These are phyloP conservation scores for Aspergillus persii DNA, from an alignment of 2,329 filamentous ascomycete genomes.

Conservation along the genomic window DNA sequence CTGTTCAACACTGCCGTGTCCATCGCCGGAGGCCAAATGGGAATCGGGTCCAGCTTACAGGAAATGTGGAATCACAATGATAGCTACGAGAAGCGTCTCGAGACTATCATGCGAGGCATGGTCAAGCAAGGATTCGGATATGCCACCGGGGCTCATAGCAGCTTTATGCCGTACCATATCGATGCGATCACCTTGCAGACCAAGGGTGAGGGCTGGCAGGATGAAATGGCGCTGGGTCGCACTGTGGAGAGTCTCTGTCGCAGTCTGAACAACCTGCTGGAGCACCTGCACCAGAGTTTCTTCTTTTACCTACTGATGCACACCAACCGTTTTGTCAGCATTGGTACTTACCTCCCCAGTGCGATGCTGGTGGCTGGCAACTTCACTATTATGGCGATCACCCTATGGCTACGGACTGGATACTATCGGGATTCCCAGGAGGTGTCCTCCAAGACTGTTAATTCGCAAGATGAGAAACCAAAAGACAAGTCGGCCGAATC, in stretches of 20 bases:
- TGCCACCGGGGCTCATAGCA: conserved; percentile 86
- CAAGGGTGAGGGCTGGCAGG: conserved; percentile 88
- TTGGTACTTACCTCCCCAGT: conserved; percentile 92
- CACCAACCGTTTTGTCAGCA: conserved; percentile 89
- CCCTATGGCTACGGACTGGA: conserved; percentile 89
- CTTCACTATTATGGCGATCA: conserved; percentile 93
- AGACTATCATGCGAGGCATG: conserved; percentile 91
- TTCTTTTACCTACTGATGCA: conserved; percentile 98
- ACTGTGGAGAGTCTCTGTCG: conserved; percentile 87
- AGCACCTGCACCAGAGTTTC: conserved; percentile 97
- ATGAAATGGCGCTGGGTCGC: conserved; percentile 92
- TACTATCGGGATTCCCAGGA: conserved; percentile 38
- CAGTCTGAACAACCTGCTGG: conserved; percentile 91
- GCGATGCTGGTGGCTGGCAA: conserved; percentile 96
- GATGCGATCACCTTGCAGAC: conserved; percentile 93
- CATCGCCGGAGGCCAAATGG: conserved; percentile 89
- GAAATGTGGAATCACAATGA: conserved; percentile 77
- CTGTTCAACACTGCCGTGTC: conserved; percentile 90
- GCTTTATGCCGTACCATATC: conserved; percentile 96
- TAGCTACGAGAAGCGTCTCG: conserved; percentile 75
- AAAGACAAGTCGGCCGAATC: conserved; percentile 14
- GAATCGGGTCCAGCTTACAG: conserved; percentile 78
- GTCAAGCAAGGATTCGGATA: conserved; percentile 85
- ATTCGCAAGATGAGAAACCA: conserved; percentile 33
- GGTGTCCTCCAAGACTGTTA: conserved; percentile 17